Conservation (phyloP, 768 basidiomycete genomes). For the Myochromella boudieri region DNA sequence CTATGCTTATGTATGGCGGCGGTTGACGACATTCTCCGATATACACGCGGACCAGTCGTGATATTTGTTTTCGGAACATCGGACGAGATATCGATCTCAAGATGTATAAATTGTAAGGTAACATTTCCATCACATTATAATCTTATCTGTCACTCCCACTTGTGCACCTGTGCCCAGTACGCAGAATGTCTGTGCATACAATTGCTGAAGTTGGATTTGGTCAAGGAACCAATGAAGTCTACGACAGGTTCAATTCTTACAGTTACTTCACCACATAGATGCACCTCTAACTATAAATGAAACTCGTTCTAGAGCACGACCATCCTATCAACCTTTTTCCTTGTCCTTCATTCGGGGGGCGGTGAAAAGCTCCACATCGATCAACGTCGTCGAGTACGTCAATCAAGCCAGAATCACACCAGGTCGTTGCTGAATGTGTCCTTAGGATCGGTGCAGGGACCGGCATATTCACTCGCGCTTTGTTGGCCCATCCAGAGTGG, state of each 20-base stretch:
- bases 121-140: no score
- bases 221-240: slow-evolving; percentile 78
- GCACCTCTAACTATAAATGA: neutral
- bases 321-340: slow-evolving; percentile 73
- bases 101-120: no score
- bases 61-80: neutral
- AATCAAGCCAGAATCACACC: neutral
- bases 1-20: neutral
- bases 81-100: no score
- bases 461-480: slow-evolving; percentile 84
- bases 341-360: slow-evolving; percentile 59
- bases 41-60: no score
- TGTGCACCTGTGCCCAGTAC: no score
- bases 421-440: slow-evolving; percentile 7
- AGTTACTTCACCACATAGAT: neutral
- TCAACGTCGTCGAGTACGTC: slow-evolving; percentile 73
- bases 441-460: slow-evolving; percentile 87
- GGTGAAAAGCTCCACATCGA: slow-evolving; percentile 33
- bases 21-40: neutral
- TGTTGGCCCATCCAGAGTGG: slow-evolving; percentile 66
- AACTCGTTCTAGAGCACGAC: slow-evolving; percentile 57
- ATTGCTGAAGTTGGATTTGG: slow-evolving; percentile 78
- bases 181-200: slow-evolving; percentile 50
- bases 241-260: slow-evolving; percentile 55
- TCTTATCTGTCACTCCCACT: no score